Evolutionary conservation across 371 early-diverging fungal genomes (phyloP), one percentile per base, ranked within the genome.

Genomic region (Haplosporangium sp.): DNA sequence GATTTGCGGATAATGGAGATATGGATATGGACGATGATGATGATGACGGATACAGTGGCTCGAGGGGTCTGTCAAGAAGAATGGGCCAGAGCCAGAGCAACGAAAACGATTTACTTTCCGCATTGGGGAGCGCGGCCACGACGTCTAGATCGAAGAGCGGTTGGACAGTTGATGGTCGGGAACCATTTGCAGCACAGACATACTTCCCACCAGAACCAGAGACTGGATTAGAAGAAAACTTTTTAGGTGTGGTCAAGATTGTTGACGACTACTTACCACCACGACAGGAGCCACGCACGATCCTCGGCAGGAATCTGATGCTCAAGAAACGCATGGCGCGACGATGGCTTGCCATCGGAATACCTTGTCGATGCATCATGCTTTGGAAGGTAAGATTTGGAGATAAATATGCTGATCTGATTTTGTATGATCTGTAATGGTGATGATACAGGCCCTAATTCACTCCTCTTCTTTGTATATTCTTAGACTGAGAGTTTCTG

Each of bases 181-280:
- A 64, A 6, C 50, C 55, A 7, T 73, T 79, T 66, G 73, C 73
- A 23, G 59, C 68, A 4, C 80, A 79, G 46, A 46, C 62, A 41
- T 79, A 65, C 41, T 73, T 79, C 23, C 80, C 80, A 14, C 80
- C 72, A 0, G 80, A 73, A 20, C 69, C 68, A 12, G 73, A 79
- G 63, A 72, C 73, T 13, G 80, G 80, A 14, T 38, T 79, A 21
- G 80, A 79, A 50, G 80, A 73, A 40, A 79, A 79, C 55, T 79
- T 79, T 62, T 69, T 68, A 18, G 80, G 80, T 8, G 69, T 69
- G 51, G 80, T 79, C 63, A 79, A 79, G 66, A 79, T 79, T 62
- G 80, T 69, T 13, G 80, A 79, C 42, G 79, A 79, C 36, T 72
- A 79, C 18, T 20, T 73, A 21, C 79, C 73, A 3, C 59, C 47